Base-by-base conservation (phyloP, 345 rosid species). In the Salix caprea region DNA sequence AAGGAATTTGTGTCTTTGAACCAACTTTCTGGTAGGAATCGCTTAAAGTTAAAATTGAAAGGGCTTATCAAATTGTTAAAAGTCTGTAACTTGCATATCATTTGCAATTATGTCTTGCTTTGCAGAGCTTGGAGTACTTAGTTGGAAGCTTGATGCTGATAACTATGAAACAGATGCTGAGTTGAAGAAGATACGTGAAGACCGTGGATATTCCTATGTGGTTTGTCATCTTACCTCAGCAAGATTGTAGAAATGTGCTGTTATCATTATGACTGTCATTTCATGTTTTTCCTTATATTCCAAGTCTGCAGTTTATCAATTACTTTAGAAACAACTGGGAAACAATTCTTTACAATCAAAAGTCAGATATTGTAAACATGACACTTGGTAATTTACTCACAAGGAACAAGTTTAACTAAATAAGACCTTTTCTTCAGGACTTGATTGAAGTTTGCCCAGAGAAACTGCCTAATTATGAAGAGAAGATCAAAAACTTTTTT, bases 121-220 rank as follows among this genome's bases (percentile, higher is more conserved):
- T 82, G 80, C 69, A 93, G 98, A 90, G 79, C 91, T 93, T 26
- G 99, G 99, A 65, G 97, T 92, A 12, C 91, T 92, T 26, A 91
- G 97, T 86, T 93, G 98, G 98, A 84, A 80, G 46, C 85, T 93
- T 79, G 97, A 93, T 87, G 99, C 98, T 67, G 98, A 93, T 80
- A 82, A 89, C 75, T 90, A 93, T 73, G 97, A 93, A 84, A 92
- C 89, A 7, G 98, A 93, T 79, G 95, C 90, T 72, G 94, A 88
- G 32, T 73, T 96, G 90, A 92, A 91, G 88, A 96, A 89, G 86
- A 92, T 96, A 67, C 93, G 95, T 12, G 91, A 92, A 72, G 85
- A 88, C 32, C 97, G 90, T 70, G 97, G 98, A 77, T 96, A 93
- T 83, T 91, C 99, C 46, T 96, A 92, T 83, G 79, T 86, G 94